These are phyloP conservation scores for Daldinia sp. DNA, from an alignment of 2,329 filamentous ascomycete species.

Conservation along the genomic window DNA sequence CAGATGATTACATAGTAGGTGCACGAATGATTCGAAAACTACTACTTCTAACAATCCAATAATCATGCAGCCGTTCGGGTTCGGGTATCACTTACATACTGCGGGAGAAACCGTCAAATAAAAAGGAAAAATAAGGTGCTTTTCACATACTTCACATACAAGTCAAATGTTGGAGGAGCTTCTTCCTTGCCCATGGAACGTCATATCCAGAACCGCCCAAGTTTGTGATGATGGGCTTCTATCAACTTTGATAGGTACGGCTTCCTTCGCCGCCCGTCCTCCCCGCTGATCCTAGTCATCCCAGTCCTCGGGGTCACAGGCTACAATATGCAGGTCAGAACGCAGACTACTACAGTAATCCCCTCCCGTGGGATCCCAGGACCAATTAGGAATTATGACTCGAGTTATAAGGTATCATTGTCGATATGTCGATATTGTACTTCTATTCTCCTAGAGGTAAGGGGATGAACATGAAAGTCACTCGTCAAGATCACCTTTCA, in stretches of 20 bases:
- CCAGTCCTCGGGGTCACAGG: constrained; percentile 23
- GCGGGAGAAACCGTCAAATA: constrained; percentile 20
- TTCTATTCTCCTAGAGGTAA: not conserved
- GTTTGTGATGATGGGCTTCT: constrained; percentile 33
- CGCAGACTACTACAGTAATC: constrained; percentile 25
- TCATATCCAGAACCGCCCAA: constrained; percentile 33
- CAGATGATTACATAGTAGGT: not conserved
- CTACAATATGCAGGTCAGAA: constrained; percentile 30
- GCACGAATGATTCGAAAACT: not conserved
- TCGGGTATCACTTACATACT: constrained; percentile 32
- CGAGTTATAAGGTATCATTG: constrained; percentile 9
- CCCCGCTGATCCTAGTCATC: constrained; percentile 29
- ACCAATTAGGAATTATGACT: constrained; percentile 23
- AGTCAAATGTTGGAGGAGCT: constrained; percentile 30
- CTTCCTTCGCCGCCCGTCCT: constrained; percentile 27
- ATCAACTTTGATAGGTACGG: constrained; percentile 39
- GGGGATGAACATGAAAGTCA: not conserved
- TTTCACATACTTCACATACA: constrained; percentile 2
- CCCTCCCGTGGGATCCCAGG: constrained; percentile 17
- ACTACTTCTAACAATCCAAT: not conserved
- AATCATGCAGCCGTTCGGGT: constrained; percentile 23
- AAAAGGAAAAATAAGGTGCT: constrained; percentile 18
- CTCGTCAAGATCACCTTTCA: not conserved
- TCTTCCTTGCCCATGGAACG: constrained; percentile 36
- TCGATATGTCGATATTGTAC: not conserved